Conservation (phyloP, 495 filamentous ascomycete species). For the Neohortaea acidophila region DNA sequence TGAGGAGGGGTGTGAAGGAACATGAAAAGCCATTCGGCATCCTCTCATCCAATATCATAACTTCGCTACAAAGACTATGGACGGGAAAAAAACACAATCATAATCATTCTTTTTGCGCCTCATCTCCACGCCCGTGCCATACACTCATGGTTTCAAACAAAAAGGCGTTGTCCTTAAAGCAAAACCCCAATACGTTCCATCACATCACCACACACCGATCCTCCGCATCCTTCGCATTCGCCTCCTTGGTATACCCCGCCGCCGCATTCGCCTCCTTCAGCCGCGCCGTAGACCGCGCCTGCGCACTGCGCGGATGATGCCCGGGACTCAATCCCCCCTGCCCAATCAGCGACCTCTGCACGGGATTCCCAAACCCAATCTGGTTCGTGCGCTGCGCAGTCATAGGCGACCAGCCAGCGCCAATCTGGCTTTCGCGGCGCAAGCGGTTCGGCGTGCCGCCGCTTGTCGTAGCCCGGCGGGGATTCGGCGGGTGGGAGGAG, state of each 20-base stretch:
- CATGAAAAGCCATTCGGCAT: too few relatives aligned
- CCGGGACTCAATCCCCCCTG: constrained; percentile 5
- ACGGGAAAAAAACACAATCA: too few relatives aligned
- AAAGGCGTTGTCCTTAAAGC: neutral
- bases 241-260: constrained; percentile 3
- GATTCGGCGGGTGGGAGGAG: neutral
- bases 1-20: too few relatives aligned
- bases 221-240: constrained; percentile 17
- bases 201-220: constrained; percentile 29
- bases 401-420: too few relatives aligned
- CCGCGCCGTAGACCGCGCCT: constrained; percentile 6
- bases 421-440: neutral
- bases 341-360: constrained; percentile 2
- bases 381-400: too few relatives aligned
- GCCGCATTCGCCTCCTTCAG: constrained; percentile 2
- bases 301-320: neutral
- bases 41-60: too few relatives aligned
- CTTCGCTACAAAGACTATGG: too few relatives aligned
- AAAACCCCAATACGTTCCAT: too few relatives aligned
- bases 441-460: neutral
- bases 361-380: too few relatives aligned
- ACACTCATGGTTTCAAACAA: too few relatives aligned
- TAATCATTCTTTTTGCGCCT: too few relatives aligned
- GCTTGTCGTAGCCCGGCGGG: neutral
- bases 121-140: too few relatives aligned